Base-by-base conservation (phyloP, 139 green algal genomes). In the Coelastrella sp. region DNA sequence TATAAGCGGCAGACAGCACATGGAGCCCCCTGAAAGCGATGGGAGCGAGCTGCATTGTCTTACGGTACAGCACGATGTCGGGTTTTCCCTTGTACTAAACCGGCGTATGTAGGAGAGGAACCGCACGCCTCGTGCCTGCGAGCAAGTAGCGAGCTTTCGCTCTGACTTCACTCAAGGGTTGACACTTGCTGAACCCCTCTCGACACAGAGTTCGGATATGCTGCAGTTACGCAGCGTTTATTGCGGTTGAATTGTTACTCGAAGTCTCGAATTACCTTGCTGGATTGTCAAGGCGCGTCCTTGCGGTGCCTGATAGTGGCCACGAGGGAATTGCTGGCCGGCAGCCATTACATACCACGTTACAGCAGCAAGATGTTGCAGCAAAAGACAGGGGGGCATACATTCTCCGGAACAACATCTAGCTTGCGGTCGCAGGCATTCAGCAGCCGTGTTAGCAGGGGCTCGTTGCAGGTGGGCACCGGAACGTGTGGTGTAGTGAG, bases 381-480 rank as follows among this genome's bases (percentile, higher is more conserved):
- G 68, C 68, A 77, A 21, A 23, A 34, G 7, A 77, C 38, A 45
- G 45, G 68, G 6, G 64, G 53, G 72, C 72, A 79, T 11, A 27
- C 72, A 50, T 79, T 79, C 27, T 51, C 43, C 38, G 72, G 72
- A 32, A 37, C 27, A 15, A 79, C 72, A 8, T 51, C 72, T 21
- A 60, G 35, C 5, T 32, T 81, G 48, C 32, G 50, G 50, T 17
- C 27, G 2, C 51, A 69, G 35, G 53, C 53, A 69, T 82, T 82
- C 51, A 82, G 74, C 74, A 81, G 75, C 53, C 30, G 75, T n/a
- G 51, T 51, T 23, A 82, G 75, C 75, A 82, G 75, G 35, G 35
- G 75, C 35, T 53, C 40, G 23, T 53, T 82, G 53, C 51, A 71
- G 75, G 75, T 82, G 62, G 30, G 62, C 62, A 69, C 40, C 62